phyloP scores from a whole-genome alignment of 352 stramenopile species.

The Paralagenidium karlingii region DNA sequence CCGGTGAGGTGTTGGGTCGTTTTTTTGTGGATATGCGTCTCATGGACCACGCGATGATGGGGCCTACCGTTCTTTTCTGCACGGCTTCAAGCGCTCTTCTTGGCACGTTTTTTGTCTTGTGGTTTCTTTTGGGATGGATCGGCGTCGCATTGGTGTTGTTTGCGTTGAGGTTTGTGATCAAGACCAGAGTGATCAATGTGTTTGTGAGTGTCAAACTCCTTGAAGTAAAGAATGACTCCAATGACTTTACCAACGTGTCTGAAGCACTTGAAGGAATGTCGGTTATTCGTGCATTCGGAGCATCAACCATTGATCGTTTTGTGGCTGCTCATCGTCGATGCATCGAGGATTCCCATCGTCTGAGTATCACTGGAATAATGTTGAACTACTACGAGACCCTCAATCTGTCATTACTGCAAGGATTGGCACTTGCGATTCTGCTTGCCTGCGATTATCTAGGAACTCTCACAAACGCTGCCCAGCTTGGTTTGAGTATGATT shows the following conservation, averaged over 20 bases:
- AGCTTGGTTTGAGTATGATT: too few relatives aligned
- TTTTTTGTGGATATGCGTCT: constrained; percentile 22
- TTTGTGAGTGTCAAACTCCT: constrained; percentile 16
- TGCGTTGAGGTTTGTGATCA: constrained; percentile 14
- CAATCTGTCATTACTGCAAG: too few relatives aligned
- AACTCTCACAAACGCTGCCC: too few relatives aligned
- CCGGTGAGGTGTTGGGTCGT: constrained; percentile 18
- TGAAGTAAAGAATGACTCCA: constrained; percentile 11
- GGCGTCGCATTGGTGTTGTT: constrained; percentile 12
- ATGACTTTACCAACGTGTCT: constrained; percentile 21
- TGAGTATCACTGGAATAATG: too few relatives aligned
- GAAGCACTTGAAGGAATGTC: constrained; percentile 22
- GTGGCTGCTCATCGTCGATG: too few relatives aligned
- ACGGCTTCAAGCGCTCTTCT: constrained; percentile 14
- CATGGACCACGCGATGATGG: too few relatives aligned
- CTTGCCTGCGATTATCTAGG: too few relatives aligned
- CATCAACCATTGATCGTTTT: constrained; percentile 12
- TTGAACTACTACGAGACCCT: too few relatives aligned
- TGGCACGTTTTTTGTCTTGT: constrained; percentile 13
- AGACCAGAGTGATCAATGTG: constrained; percentile 17
- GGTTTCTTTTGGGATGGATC: constrained; percentile 14
- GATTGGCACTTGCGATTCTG: too few relatives aligned
- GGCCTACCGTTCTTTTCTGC: constrained; percentile 15
- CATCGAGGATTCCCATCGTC: too few relatives aligned
- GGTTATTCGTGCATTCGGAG: constrained; percentile 24